Evolutionary conservation across 805 yeast species (phyloP), one percentile per base, ranked within the genome.

Genomic region (Wickerhamiella azyma): DNA sequence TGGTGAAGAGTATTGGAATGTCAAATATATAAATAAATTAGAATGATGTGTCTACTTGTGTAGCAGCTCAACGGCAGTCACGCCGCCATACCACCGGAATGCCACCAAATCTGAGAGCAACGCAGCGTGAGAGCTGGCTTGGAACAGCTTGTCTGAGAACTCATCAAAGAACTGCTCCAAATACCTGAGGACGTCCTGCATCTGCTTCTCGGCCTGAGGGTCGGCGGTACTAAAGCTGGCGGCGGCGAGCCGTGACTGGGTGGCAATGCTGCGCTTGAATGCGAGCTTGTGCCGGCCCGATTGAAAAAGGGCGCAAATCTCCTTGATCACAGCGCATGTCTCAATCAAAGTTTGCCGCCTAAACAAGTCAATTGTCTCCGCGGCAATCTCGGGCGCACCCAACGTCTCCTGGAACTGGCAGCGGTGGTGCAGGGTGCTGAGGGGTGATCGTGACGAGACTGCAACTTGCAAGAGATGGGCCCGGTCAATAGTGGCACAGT

Each of bases 81-180:
- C 33, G 9, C 33, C 33, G 11, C 14, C 33, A 13, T 30, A 30
- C 33, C 33, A 30, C 16, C 16, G 11, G 16, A 30, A 30, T 8
- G 33, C 14, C 6, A 30, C 33, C 33, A 8, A n/a, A 30, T 30
- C 33, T 3, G 33, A 30, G 16, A 30, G 33, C 16, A 30, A n/a
- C 16, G 14, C 16, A 13, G 16, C 4, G 16, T 30, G 33, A 10
- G 40, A 19, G 24, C 39, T 33, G 10, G 44, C 19, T 18, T 41
- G 44, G 38, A 41, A 41, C 5, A 41, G 38, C 44, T 33, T 29
- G 26, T 41, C 26, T 3, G 44, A 41, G 9, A 41, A 33, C 39
- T 33, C 38, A 3, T 41, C 39, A n/a, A 41, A 41, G n/a, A 41
- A 41, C 16, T 24, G 16, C 19, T 41, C 43, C 16, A 30, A 3